Conservation (phyloP, 1,284 basidiomycete genomes). For the Takashimella tepidaria region DNA sequence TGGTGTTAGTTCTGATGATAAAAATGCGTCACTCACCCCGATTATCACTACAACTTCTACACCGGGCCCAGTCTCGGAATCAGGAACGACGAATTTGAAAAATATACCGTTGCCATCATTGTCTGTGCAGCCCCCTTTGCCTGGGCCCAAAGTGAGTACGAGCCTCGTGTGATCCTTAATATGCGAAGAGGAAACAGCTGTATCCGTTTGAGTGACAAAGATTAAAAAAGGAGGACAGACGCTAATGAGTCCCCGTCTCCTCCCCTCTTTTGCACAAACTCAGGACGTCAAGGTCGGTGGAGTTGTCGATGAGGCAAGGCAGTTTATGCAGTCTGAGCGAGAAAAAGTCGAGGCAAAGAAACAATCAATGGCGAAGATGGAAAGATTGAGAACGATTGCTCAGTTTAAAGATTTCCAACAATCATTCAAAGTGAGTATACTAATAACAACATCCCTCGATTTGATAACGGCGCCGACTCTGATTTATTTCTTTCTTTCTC, state of each 20-base stretch:
- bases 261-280: not conserved
- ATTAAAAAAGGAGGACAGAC: not conserved
- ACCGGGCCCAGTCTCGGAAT: not conserved
- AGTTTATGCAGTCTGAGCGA: conserved; percentile 84
- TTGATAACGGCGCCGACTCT: too few relatives aligned
- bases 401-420: conserved; percentile 89
- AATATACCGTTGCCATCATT: not conserved
- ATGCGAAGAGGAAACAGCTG: too few relatives aligned
- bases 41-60: not conserved
- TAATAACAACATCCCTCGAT: not conserved
- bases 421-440: conserved; percentile 73
- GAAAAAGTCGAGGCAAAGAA: conserved; percentile 83
- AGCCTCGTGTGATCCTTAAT: too few relatives aligned
- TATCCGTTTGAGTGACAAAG: not conserved
- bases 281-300: conserved; percentile 24
- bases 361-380: conserved; percentile 81
- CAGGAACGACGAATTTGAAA: not conserved
- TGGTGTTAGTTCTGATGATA: not conserved
- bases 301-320: conserved; percentile 59
- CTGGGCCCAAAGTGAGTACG: not conserved
- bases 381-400: conserved; percentile 58
- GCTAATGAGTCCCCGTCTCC: not conserved
- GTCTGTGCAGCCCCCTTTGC: not conserved
- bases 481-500: too few relatives aligned
- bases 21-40: not conserved